These are phyloP conservation scores for Cryptococcus jaspeensis DNA, from an alignment of 1,284 basidiomycete genomes.

Conservation along the genomic window DNA sequence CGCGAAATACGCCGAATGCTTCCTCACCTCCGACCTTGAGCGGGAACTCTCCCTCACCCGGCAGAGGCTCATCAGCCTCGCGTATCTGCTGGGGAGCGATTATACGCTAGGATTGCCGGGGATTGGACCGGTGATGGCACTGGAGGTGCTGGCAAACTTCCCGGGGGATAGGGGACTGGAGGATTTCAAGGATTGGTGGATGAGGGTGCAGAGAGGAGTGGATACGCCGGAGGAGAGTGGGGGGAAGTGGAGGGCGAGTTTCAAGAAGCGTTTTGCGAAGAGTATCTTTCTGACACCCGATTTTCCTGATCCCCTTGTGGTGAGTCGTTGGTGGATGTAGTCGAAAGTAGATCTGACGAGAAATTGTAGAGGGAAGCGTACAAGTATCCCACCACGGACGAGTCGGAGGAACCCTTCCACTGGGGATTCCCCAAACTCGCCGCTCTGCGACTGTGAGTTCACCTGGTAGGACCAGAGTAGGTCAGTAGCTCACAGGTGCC, in stretches of 20 bases:
- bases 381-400: slow-evolving; percentile 83
- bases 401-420: slow-evolving; percentile 89
- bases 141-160: slow-evolving; percentile 91
- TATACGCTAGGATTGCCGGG: slow-evolving; percentile 96
- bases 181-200: slow-evolving; percentile 94
- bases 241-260: slow-evolving; percentile 74
- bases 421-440: slow-evolving; percentile 97
- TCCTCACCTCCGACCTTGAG: slow-evolving; percentile 76
- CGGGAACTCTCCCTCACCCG: slow-evolving; percentile 86
- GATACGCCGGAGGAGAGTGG: slow-evolving; percentile 71
- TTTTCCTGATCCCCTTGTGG: slow-evolving; percentile 90
- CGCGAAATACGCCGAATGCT: slow-evolving; percentile 96
- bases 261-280: slow-evolving; percentile 86
- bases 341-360: no score
- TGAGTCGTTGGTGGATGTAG: no score
- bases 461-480: background rate
- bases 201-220: slow-evolving; percentile 84
- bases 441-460: slow-evolving; percentile 70
- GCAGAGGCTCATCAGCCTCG: slow-evolving; percentile 81
- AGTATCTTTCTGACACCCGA: slow-evolving; percentile 68
- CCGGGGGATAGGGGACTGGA: slow-evolving; percentile 77
- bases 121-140: slow-evolving; percentile 92
- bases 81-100: slow-evolving; percentile 93
- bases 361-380: slow-evolving; percentile 78
- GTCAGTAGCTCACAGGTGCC: slow-evolving; percentile 2